Conservation (phyloP, 305 asterid genomes). For the Fraxinus nigra region DNA sequence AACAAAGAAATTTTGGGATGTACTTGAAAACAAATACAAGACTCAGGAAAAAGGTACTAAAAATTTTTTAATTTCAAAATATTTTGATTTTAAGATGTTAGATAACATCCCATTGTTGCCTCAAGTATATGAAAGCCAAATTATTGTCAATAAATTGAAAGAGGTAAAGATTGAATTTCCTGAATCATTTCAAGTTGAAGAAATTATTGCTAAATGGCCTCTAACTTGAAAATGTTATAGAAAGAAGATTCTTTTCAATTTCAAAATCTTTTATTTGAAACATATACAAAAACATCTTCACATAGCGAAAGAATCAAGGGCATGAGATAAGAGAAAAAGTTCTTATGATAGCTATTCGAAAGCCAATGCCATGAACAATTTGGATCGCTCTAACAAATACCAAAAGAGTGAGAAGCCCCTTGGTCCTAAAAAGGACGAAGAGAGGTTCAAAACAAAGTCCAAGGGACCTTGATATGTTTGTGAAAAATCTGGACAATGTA, state of each 20-base stretch:
- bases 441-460: no score
- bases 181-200: neutral
- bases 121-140: neutral
- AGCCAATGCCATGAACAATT: neutral
- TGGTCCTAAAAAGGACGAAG: no score
- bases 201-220: no score
- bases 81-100: neutral
- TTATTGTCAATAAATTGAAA: no score
- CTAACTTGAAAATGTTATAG: neutral
- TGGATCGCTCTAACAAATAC: no score
- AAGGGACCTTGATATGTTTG: no score
- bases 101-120: neutral
- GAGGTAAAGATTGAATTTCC: neutral
- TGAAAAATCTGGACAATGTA: no score
- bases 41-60: neutral
- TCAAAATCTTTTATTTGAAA: neutral
- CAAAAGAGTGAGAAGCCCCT: no score
- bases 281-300: neutral
- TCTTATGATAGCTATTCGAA: neutral
- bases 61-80: neutral
- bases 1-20: neutral
- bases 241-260: neutral
- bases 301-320: neutral
- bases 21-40: neutral
- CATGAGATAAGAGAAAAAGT: neutral